Base-by-base conservation (phyloP, 1,139 yeast genomes). In the Scheffersomyces lignicola region DNA sequence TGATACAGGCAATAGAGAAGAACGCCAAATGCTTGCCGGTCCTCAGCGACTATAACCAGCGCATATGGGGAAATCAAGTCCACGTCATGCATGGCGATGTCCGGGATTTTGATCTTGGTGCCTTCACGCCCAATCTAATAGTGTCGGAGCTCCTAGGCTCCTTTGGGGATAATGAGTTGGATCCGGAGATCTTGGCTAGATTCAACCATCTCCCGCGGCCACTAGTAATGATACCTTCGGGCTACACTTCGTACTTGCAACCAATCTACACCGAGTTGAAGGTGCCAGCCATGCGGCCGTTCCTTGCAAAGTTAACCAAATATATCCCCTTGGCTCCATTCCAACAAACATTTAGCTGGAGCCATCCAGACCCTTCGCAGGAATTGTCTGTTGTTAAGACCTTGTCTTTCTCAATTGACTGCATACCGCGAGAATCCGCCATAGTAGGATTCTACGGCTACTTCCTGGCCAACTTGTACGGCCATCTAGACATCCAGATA, bases 111-210 rank as follows among this genome's bases (percentile, higher is more conserved):
- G 40, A 54, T 2, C 8, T 40, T 5, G 12, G 68, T 24, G 15
- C 30, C 8, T 67, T 72, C 34, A 74, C 84, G 48, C 31, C 31
- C n/a, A 21, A 42, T 14, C 52, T 89, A 29, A 72, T 89, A 10
- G 69, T 90, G 1, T 83, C 95, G 28, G 97, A 90, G 54, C 64
- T 90, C 20, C 58, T 90, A 18, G 97, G 97, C 2, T 86, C 96
- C 5, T 83, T 89, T 62, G 97, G 95, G 1, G 92, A 94, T 56
- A 90, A 90, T 56, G 97, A 90, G 53, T 66, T 86, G 11, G 73
- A 87, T 10, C 97, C 97, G 0, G 97, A 90, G 52, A 82, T 94
- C 39, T 48, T 80, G 4, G 48, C 53, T 15, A 27, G 29, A 8
- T 33, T 40, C 9, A 33, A 24, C 5, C 28, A 21, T 7, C 34